Conservation (phyloP, 345 rosid genomes). For the Arabidopsis arenosa region DNA sequence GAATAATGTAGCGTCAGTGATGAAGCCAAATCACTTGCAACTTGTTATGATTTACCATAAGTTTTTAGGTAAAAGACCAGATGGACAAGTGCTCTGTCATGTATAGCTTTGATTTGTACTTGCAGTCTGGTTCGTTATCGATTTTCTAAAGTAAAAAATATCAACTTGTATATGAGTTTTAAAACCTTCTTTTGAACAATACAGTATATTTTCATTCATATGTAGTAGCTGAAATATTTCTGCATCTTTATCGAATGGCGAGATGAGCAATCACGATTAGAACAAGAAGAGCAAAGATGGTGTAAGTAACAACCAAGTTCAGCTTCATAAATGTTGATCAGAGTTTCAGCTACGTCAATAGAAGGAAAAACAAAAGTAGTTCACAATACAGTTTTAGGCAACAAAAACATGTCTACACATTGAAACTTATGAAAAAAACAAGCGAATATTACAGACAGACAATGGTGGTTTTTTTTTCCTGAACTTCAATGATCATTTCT, state of each 20-base stretch:
- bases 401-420: constrained; percentile 32
- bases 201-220: not conserved
- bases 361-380: constrained; percentile 31
- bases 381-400: constrained; percentile 22
- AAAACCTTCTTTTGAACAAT: not conserved
- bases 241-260: too few relatives aligned
- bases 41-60: constrained; percentile 22
- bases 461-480: not conserved
- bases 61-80: constrained; percentile 20
- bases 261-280: too few relatives aligned
- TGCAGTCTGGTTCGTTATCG: constrained; percentile 22
- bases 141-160: not conserved
- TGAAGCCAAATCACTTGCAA: constrained; percentile 26
- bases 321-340: constrained; percentile 33
- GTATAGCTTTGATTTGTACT: constrained; percentile 35
- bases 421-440: not conserved
- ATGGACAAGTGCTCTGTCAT: constrained; percentile 14
- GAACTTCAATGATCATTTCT: constrained; percentile 48
- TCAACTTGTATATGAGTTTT: too few relatives aligned
- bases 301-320: too few relatives aligned
- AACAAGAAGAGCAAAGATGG: too few relatives aligned
- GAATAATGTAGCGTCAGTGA: constrained; percentile 7
- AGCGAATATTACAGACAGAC: constrained; percentile 14
- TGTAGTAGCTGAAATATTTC: not conserved
- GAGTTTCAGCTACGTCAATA: constrained; percentile 23